Conservation (phyloP, 2,329 filamentous ascomycete species). For the Aspergillus caelatus region DNA sequence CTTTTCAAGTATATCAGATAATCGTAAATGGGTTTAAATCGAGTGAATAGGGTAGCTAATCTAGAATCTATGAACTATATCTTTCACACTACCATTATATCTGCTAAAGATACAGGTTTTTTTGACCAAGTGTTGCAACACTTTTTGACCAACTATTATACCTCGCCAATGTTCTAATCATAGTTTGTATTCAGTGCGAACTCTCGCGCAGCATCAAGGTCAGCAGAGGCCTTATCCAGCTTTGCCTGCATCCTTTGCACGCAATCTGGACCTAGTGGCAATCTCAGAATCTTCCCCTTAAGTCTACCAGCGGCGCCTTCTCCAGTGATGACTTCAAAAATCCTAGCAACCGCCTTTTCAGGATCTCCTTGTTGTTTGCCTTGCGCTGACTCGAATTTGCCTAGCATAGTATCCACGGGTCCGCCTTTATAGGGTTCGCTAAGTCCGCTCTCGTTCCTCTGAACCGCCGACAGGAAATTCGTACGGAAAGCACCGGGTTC, state of each 20-base stretch:
- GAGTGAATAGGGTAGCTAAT: no score
- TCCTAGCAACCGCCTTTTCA: constrained; percentile 33
- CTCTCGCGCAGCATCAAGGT: constrained; percentile 9
- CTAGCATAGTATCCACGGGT: constrained; percentile 28
- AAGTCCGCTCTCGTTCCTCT: constrained; percentile 30
- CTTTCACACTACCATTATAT: no score
- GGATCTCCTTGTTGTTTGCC: constrained; percentile 24
- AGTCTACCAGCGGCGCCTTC: constrained; percentile 34
- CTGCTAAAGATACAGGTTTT: no score
- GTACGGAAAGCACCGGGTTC: constrained; percentile 50
- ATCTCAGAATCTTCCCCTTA: constrained; percentile 37
- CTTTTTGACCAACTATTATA: no score
- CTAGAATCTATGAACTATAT: no score
- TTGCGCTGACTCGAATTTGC: constrained; percentile 16
- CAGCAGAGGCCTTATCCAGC: constrained; percentile 9
- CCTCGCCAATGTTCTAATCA: not conserved
- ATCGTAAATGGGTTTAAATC: no score
- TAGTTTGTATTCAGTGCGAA: constrained; percentile 14
- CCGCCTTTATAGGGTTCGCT: constrained; percentile 35
- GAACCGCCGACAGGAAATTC: constrained; percentile 38
- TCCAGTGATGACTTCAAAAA: constrained; percentile 43
- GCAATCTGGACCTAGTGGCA: constrained; percentile 45
- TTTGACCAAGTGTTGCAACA: no score
- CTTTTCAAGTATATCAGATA: no score
- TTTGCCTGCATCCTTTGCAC: constrained; percentile 26